Conservation (phyloP, 768 basidiomycete species). For the Hypholoma fasciculare region DNA sequence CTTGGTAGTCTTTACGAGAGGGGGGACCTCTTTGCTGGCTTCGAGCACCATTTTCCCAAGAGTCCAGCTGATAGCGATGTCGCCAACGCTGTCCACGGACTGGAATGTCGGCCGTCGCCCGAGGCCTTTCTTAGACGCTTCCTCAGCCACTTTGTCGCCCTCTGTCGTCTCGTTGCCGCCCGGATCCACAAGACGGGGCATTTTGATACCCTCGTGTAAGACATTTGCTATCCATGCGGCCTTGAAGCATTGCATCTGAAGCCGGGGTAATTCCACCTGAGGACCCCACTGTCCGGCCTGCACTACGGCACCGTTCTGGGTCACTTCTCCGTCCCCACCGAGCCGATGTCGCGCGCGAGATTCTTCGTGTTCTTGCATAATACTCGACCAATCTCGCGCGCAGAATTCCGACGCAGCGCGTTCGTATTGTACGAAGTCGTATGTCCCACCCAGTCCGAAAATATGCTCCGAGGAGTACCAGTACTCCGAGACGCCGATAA, state of each 20-base stretch:
- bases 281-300: conserved; percentile 68
- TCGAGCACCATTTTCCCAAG: conserved; percentile 99
- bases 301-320: conserved; percentile 59
- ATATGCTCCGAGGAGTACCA: conserved; percentile 99
- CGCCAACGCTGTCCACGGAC: conserved; percentile 87
- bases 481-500: conserved; percentile 98
- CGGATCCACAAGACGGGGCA: conserved; percentile 87
- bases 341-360: conserved; percentile 45
- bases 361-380: conserved; percentile 67
- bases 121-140: conserved; percentile 83
- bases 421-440: conserved; percentile 96
- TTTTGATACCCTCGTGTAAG: conserved; percentile 92
- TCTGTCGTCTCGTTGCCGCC: conserved; percentile 75
- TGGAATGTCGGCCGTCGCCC: conserved; percentile 80
- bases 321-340: conserved; percentile 67
- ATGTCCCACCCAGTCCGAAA: conserved; percentile 91
- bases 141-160: conserved; percentile 68
- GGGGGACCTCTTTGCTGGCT: conserved; percentile 83
- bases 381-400: conserved; percentile 71
- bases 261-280: conserved; percentile 75
- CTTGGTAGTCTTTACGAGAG: conserved; percentile 38
- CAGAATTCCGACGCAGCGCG: conserved; percentile 90
- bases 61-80: conserved; percentile 96
- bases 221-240: conserved; percentile 98
- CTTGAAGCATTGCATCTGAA: conserved; percentile 99